Percentiles rank a stretch among this genome's conserved stretches.
These are phyloP conservation scores for Vigna unguiculata DNA, from an alignment of 306 rosid species.

Conservation along the genomic window DNA sequence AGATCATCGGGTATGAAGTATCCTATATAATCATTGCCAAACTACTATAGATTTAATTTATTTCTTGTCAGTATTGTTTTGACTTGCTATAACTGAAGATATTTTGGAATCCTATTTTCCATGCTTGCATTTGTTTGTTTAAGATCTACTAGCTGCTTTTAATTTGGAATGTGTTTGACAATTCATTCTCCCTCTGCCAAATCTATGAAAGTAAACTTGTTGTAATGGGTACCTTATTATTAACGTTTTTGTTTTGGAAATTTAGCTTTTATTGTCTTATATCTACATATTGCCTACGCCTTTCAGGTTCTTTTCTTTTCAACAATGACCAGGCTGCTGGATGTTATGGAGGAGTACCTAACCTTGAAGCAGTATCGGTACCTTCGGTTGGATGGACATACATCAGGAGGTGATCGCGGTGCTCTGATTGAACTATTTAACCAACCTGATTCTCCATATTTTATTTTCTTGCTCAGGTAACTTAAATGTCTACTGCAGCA, in stretches of 20 bases:
- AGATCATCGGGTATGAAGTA: conserved; percentile 90
- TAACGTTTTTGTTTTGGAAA: conserved; percentile 5
- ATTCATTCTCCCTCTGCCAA: conserved; percentile 35
- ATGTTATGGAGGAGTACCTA: conserved; percentile 99
- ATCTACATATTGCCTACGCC: conserved; percentile 13
- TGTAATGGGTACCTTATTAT: neutral
- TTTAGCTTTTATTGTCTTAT: conserved; percentile 33
- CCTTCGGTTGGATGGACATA: conserved; percentile 98
- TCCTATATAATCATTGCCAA: conserved; percentile 22
- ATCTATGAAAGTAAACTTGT: conserved; percentile 14
- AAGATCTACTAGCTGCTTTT: conserved; percentile 22
- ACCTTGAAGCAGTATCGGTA: conserved; percentile 80
- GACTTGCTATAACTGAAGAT: conserved; percentile 30
- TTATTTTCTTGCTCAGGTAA: conserved; percentile 95
- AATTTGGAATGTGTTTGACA: conserved; percentile 26
- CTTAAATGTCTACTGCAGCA: conserved; percentile 28
- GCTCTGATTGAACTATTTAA: conserved; percentile 90
- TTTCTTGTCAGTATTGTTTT: conserved; percentile 13
- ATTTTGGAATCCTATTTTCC: conserved; percentile 11
- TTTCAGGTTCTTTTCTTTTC: conserved; percentile 99
- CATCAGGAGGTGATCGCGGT: conserved; percentile 97
- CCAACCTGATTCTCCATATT: conserved; percentile 75
- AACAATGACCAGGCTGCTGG: conserved; percentile 98
- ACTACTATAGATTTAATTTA: conserved; percentile 16
- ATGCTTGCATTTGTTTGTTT: conserved; percentile 11